Evolutionary conservation across 129 eudicot genomes (phyloP), one percentile per base, ranked within the genome.

Genomic region (Helichrysum umbraculigerum): DNA sequence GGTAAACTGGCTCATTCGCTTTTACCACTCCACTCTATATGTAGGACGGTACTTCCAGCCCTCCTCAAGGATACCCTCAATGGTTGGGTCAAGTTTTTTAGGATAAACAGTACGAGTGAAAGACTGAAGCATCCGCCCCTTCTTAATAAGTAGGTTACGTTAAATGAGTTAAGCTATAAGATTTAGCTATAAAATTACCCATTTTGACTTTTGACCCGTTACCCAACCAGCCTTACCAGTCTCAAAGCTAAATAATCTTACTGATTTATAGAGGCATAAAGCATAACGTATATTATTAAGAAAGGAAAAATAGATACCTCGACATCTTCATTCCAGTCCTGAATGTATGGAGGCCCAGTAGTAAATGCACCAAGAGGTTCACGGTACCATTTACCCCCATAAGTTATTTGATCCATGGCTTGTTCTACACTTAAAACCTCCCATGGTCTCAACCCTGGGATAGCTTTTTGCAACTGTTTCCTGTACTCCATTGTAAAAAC

Each of bases 391-490:
- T 85, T 11, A n/a, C 93, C 92, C 28, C 74, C 71, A 77, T 79
- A 93, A 5, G 96, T 88, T 72, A 93, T 82, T 51, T 83, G 93
- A 83, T 93, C 98, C 97, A 93, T 91, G 44, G 98, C 97, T 84
- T 90, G 97, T 76, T 93, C 98, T 2, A 93, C 83, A 70, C 98
- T 93, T 21, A 93, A 70, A 77, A 93, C 98, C 84, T 93, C 98
- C 98, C 98, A 93, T 10, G 98, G 98, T 78, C 98, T 88, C 78
- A 93, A 84, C 39, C 96, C 96, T 0, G 98, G 98, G 64, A 93
- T 90, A 29, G 85, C 83, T 75, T 93, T 88, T 15, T 76, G 80
- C 83, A 93, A 72, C 60, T 85, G 86, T 30, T 73, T 62, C 88
- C 98, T 93, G 92, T 29, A 30, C 12, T 71, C 76, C 22, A 77